Evolutionary conservation across 768 basidiomycete genomes (phyloP), one percentile per base, ranked within the genome.

Genomic region (Boletus rubropictus): DNA sequence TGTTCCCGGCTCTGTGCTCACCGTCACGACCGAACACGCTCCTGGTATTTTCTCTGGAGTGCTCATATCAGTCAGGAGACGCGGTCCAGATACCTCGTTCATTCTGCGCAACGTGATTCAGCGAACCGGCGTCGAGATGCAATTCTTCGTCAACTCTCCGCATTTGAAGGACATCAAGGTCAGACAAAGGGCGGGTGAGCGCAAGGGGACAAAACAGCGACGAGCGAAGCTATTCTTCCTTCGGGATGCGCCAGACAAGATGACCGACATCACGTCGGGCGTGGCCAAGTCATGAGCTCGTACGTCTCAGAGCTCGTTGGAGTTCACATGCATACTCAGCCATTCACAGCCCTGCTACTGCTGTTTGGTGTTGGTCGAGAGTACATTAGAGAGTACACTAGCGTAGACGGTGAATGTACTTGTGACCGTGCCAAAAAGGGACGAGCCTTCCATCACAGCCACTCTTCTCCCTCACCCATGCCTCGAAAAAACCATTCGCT

Each of bases 91-190:
- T 69, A 92, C 90, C 22, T 86, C 83, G n/a, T 88, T 98, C 61
- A 74, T 83, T 44, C 69, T 98, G 42, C 79, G 95, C 53, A 97
- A 97, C 68, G 80, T 96, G 54, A 78, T 98, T 43, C 86, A 90
- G 58, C 78, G 91, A 53, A 90, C 86, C 11, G 94, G 93, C 11
- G 86, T 96, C 32, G 95, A 97, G 74, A 85, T 90, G 85, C 86
- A 85, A 60, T 88, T 90, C 70, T 92, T 85, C 64, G 81, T 84
- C 53, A 82, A 80, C 60, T 89, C 86, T 42, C 94, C 95, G 24
- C 79, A 89, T 61, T 59, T 98, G 67, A 90, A 89, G 74, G 82
- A 86, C 46, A 86, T 98, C 68, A 82, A 83, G 68, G 71, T 97
- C 50, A 70, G 93, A 49, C 77, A 80, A 67, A 72, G 69, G 54